Conservation (phyloP, 768 basidiomycete genomes). For the Chiua virens region DNA sequence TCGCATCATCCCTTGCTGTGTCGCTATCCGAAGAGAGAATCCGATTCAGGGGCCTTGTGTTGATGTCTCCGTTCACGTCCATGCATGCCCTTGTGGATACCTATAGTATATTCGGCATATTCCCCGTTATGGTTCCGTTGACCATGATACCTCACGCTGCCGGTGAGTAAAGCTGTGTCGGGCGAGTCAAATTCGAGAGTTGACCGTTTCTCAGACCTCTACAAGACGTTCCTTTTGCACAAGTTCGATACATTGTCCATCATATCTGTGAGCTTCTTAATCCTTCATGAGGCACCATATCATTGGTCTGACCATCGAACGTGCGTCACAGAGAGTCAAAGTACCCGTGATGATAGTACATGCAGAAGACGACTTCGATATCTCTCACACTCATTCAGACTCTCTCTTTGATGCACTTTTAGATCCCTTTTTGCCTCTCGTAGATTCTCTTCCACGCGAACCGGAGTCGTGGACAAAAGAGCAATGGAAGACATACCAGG, state of each 20-base stretch:
- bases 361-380: conserved; percentile 72
- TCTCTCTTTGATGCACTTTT: conserved; percentile 67
- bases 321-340: conserved; percentile 52
- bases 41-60: conserved; percentile 46
- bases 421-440: conserved; percentile 57
- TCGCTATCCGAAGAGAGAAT: conserved; percentile 46
- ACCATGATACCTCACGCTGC: conserved; percentile 59
- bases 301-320: neutral
- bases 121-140: conserved; percentile 75
- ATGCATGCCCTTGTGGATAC: conserved; percentile 62
- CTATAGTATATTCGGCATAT: conserved; percentile 60
- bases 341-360: conserved; percentile 73
- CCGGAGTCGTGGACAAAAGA: conserved; percentile 31
- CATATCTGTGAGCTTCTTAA: conserved; percentile 49
- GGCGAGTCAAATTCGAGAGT: neutral
- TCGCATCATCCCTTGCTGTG: conserved; percentile 52
- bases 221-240: conserved; percentile 54
- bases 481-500: conserved; percentile 45
- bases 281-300: neutral
- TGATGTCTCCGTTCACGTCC: conserved; percentile 59
- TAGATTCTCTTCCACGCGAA: conserved; percentile 38
- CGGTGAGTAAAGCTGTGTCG: conserved; percentile 44
- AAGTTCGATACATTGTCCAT: conserved; percentile 63
- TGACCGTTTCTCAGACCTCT: conserved; percentile 41
- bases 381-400: conserved; percentile 67